Evolutionary conservation across 345 rosid species (phyloP).

Genomic region (Acer negundo): DNA sequence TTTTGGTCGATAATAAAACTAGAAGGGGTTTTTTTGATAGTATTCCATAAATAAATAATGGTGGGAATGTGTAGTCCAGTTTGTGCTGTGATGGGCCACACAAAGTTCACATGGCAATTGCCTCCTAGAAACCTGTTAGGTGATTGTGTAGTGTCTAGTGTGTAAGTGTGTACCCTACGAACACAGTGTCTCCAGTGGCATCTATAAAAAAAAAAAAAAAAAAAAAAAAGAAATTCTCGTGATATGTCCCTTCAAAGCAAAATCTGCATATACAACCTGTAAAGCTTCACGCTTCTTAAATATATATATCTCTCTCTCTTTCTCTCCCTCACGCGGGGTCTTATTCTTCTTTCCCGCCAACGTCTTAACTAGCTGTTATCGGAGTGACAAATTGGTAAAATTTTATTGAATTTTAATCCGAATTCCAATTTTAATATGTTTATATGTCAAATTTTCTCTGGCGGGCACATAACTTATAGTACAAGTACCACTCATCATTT

Average conservation of each 20-base stretch:
- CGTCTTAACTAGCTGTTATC: not conserved
- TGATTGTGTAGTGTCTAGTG: not conserved
- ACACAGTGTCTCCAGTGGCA: not conserved
- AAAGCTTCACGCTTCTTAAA: slow-evolving; percentile 27
- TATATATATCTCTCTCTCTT: no score
- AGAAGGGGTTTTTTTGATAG: no score
- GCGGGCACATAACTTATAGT: no score
- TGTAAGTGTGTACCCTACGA: slow-evolving; percentile 1
- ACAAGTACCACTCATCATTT: no score
- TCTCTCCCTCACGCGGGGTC: not conserved
- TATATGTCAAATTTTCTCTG: no score
- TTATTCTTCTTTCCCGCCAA: slow-evolving; percentile 8
- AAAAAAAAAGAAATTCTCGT: slow-evolving; percentile 7
- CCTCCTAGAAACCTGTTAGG: not conserved
- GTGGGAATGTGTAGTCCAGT: slow-evolving; percentile 3
- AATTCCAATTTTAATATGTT: not conserved
- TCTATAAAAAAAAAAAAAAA: slow-evolving; percentile 14
- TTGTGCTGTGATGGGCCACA: not conserved
- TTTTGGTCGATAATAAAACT: no score
- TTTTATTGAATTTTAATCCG: no score
- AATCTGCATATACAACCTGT: slow-evolving; percentile 19
- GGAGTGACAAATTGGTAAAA: no score
- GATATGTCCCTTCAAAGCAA: slow-evolving; percentile 19
- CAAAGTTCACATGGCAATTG: slow-evolving; percentile 25
- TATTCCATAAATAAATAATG: not conserved